Evolutionary conservation across 2,329 filamentous ascomycete genomes (phyloP), one percentile per base, ranked within the genome.

Genomic region (Mycosphaerella arachidis): DNA sequence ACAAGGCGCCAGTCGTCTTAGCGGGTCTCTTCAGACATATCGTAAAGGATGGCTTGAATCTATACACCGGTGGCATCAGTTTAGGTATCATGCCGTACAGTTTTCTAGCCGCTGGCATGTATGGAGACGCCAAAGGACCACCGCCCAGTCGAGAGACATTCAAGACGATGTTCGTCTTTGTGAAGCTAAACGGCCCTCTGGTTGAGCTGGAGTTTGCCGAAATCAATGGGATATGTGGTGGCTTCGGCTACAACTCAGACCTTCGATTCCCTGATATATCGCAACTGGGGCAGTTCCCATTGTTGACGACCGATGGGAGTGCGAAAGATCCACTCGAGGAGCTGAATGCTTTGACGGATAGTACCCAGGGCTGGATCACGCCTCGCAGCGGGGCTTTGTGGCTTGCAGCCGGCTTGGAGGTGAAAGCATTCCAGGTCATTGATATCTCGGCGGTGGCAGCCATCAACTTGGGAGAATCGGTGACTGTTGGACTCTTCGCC

Each of bases 191-290:
- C 16, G 60, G 60, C 24, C 60, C 60, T 16, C 40, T 62, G 27
- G 57, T 62, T 10, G 57, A 59, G 18, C 33, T 62, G 37, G 60
- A 57, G 20, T 62, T 62, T 13, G 57, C 48, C 18, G 57, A 46
- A 1, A 57, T 62, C 16, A 37, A 43, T 31, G 60, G 60, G 20
- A 57, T 62, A 20, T 51, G 48, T 1, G 6, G 53, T n/a, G 60
- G 60, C 4, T 62, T 62, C n/a, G 60, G 60, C 4, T 62, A 62
- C 53, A 62, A 62, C 20, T 48, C 24, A 8, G 50, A 56, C 40
- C 5, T 59, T 35, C 51, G 50, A 12, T 55, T 55, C n/a, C 53
- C 57, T 1, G 52, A 29, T 13, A 55, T 62, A 48, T 37, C 51
- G 12, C 20, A 62, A 57, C 40, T 62, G 3, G n/a, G 48, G 1